Percentiles rank a stretch among this genome's conserved stretches.
phyloP scores from a whole-genome alignment of 495 filamentous ascomycete genomes.

The Glonium stellatum region DNA sequence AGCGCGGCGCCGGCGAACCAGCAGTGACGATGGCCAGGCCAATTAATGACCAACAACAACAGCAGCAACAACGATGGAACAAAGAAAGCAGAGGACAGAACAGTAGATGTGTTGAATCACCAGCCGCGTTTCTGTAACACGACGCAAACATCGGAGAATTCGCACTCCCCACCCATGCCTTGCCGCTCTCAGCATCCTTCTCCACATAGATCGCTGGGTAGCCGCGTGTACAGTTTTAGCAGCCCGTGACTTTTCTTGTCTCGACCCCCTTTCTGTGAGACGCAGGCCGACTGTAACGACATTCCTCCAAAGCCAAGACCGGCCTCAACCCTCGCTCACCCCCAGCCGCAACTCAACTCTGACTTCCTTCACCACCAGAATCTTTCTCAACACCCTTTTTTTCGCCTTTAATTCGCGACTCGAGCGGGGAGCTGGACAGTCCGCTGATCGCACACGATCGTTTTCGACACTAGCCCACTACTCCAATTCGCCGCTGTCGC shows the following conservation, averaged over 20 bases:
- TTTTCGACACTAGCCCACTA: conserved; percentile 15
- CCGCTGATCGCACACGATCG: conserved; percentile 24
- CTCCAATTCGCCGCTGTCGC: not conserved
- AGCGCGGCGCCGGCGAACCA: not conserved
- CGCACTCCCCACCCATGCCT: not conserved
- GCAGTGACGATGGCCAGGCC: not conserved
- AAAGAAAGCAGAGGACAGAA: not conserved
- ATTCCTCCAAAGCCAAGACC: conserved; percentile 1
- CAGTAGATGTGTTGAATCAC: not conserved
- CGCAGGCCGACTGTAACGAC: not conserved
- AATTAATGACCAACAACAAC: not conserved
- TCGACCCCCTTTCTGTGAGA: conserved; percentile 26
- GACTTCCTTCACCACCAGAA: conserved; percentile 1
- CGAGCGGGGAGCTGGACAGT: conserved; percentile 16
- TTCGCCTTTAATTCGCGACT: conserved; percentile 4
- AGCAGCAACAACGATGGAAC: not conserved
- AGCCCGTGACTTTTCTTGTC: conserved; percentile 24
- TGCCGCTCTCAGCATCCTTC: not conserved
- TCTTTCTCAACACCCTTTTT: not conserved
- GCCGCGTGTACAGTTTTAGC: conserved; percentile 22
- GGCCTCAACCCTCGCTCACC: conserved; percentile 3
- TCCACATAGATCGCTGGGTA: not conserved
- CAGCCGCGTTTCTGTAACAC: not conserved
- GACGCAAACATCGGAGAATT: not conserved
- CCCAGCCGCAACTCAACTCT: conserved; percentile 1